These are phyloP conservation scores for Xylaria sp. DNA, from an alignment of 2,329 filamentous ascomycete species.

Conservation along the genomic window DNA sequence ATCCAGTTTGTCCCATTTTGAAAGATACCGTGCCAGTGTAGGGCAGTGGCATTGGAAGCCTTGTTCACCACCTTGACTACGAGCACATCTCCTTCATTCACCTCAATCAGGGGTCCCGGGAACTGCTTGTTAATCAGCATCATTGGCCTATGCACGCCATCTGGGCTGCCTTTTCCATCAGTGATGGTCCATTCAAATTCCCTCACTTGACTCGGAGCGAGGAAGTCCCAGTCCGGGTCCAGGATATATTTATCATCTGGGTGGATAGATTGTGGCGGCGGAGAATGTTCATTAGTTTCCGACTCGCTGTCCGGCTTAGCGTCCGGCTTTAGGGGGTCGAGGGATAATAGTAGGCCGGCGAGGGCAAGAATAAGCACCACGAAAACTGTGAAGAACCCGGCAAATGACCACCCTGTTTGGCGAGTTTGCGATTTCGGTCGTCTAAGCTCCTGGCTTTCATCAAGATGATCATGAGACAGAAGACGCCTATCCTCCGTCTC, in stretches of 20 bases:
- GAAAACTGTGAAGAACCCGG: constrained; percentile 19
- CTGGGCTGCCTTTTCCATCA: constrained; percentile 69
- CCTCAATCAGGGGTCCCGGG: constrained; percentile 77
- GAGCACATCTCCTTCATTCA: constrained; percentile 78
- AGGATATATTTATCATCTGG: constrained; percentile 65
- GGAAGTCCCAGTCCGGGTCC: constrained; percentile 65
- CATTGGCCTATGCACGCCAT: constrained; percentile 68
- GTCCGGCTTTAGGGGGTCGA: constrained; percentile 20
- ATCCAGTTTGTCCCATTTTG: constrained; percentile 80
- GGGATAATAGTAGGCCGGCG: constrained; percentile 34
- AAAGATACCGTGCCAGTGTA: constrained; percentile 84
- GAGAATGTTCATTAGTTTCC: background rate
- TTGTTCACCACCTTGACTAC: constrained; percentile 76
- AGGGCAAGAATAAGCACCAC: constrained; percentile 26
- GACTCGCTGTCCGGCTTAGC: constrained; percentile 12
- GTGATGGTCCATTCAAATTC: constrained; percentile 70
- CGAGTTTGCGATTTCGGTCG: constrained; percentile 4
- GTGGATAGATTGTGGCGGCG: constrained; percentile 27
- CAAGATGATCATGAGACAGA: constrained; percentile 6
- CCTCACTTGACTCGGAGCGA: constrained; percentile 61
- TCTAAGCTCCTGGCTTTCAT: constrained; percentile 1
- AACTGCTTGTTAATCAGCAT: constrained; percentile 81
- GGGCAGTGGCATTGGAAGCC: constrained; percentile 71
- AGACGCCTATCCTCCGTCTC: constrained; percentile 16
- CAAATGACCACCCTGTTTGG: constrained; percentile 27